A percentile compares a stretch with the other conserved stretches of the same genome.
phyloP scores from a whole-genome alignment of 495 filamentous ascomycete species.

The Talaromyces wortmannii region DNA sequence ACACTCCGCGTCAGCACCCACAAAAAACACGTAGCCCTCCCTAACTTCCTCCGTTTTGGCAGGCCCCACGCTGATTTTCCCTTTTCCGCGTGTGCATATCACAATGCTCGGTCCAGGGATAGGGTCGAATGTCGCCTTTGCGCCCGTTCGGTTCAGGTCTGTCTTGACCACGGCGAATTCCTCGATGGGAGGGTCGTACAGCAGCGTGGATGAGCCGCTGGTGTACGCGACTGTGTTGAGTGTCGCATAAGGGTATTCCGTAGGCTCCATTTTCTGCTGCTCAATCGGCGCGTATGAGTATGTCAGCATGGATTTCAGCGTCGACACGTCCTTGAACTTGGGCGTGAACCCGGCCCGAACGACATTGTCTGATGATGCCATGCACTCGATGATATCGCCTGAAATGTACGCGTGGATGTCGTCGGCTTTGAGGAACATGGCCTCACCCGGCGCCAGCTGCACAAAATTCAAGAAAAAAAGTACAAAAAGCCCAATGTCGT shows the following conservation, averaged over 20 bases:
- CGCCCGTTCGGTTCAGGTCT: conserved; percentile 58
- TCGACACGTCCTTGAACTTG: conserved; percentile 95
- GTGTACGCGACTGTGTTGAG: conserved; percentile 74
- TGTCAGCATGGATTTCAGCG: conserved; percentile 86
- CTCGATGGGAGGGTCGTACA: conserved; percentile 95
- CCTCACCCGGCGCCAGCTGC: conserved; percentile 76
- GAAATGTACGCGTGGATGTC: conserved; percentile 96
- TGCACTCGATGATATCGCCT: conserved; percentile 97
- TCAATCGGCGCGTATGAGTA: conserved; percentile 91
- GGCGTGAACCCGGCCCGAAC: conserved; percentile 96
- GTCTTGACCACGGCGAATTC: conserved; percentile 91
- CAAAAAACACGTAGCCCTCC: conserved; percentile 84
- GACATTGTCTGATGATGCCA: conserved; percentile 96
- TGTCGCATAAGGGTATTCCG: conserved; percentile 74
- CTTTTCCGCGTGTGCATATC: conserved; percentile 78
- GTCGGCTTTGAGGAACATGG: conserved; percentile 91
- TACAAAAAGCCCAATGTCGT: conserved; percentile 71
- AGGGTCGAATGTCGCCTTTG: conserved; percentile 78
- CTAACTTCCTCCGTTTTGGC: conserved; percentile 64
- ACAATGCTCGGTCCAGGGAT: conserved; percentile 88
- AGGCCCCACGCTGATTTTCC: conserved; percentile 75
- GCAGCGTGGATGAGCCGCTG: conserved; percentile 55
- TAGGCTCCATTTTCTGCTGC: conserved; percentile 85
- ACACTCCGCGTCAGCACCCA: conserved; percentile 83
- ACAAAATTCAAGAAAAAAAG: conserved; percentile 81